Base-by-base conservation (phyloP, 2,329 filamentous ascomycete genomes). In the Ascochyta rabiei region DNA sequence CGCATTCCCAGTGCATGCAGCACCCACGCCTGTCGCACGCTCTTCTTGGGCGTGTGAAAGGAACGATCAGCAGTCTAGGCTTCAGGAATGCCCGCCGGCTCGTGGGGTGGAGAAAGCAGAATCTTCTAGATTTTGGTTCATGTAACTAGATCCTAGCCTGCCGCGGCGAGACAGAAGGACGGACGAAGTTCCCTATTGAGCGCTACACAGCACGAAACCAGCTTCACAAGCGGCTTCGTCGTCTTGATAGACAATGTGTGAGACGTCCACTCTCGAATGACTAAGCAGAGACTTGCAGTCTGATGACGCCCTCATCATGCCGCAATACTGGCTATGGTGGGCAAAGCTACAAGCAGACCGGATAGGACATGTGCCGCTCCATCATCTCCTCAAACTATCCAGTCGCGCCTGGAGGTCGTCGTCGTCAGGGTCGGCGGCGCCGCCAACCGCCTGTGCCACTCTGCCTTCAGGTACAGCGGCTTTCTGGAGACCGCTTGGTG, bases 381-480 rank as follows among this genome's bases (percentile, higher is more conserved):
- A 37, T 71, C 64, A 85, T 70, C 81, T 78, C 70, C 90, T 84
- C 62, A 98, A 80, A 75, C 93, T 96, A 74, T 98, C 91, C 47
- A 99, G 83, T 55, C 95, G 86, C 61, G 95, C 93, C 79, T 98
- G 93, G 23, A 99, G 84, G 74, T 97, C 95, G 69, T 97, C 91
- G 73, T 97, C 95, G 70, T 97, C 91, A 68, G 97, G 93, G 62
- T 70, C 82, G 35, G 81, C 80, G 55, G 83, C 74, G n/a, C 86
- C 86, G 12, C 91, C 91, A 63, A 98, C 83, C 15, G 93, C 92
- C 74, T 98, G 90, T 41, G 95, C 93, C 58, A 98, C 86, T 68
- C 85, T 87, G 10, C 86, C 84, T 70, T 97, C 91, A 6, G 89
- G 79, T 5, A 89, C 87, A 5, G 87, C 80, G 49, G 84, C 83